A percentile compares a stretch with the other conserved stretches of the same genome.
These are phyloP conservation scores for Adenanthera pavonina DNA, from an alignment of 306 rosid species.

Conservation along the genomic window DNA sequence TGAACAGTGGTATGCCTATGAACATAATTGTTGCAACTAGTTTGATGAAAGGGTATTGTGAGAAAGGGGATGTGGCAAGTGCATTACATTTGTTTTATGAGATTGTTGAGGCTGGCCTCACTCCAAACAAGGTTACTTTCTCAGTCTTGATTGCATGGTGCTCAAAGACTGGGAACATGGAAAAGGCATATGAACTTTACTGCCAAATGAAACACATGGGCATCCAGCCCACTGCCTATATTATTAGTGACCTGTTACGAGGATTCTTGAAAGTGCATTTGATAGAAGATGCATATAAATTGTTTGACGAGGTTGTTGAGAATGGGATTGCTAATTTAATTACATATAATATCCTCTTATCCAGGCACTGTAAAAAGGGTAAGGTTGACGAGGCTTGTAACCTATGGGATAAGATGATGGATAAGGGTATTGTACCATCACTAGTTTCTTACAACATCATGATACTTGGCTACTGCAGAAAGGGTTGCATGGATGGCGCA, in stretches of 20 bases:
- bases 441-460: constrained; percentile 68
- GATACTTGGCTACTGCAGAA: constrained; percentile 69
- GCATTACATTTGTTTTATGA: constrained; percentile 61
- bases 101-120: constrained; percentile 51
- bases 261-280: constrained; percentile 56
- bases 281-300: constrained; percentile 51
- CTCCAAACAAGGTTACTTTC: constrained; percentile 57
- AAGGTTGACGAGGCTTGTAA: constrained; percentile 61
- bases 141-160: constrained; percentile 62
- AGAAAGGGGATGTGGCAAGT: constrained; percentile 56
- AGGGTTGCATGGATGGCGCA: constrained; percentile 61
- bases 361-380: constrained; percentile 59
- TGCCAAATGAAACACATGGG: constrained; percentile 60
- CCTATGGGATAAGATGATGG: constrained; percentile 64
- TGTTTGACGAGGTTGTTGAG: constrained; percentile 74
- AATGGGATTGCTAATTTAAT: constrained; percentile 56
- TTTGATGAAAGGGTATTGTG: constrained; percentile 71
- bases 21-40: constrained; percentile 55
- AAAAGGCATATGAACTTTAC: constrained; percentile 69
- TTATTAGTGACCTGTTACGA: constrained; percentile 51
- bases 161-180: constrained; percentile 61
- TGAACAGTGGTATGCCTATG: constrained; percentile 51
- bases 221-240: constrained; percentile 50
- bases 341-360: constrained; percentile 56
- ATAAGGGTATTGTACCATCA: constrained; percentile 57